These are phyloP conservation scores for Penicillium olsonii DNA, from an alignment of 2,329 filamentous ascomycete species.

Conservation along the genomic window DNA sequence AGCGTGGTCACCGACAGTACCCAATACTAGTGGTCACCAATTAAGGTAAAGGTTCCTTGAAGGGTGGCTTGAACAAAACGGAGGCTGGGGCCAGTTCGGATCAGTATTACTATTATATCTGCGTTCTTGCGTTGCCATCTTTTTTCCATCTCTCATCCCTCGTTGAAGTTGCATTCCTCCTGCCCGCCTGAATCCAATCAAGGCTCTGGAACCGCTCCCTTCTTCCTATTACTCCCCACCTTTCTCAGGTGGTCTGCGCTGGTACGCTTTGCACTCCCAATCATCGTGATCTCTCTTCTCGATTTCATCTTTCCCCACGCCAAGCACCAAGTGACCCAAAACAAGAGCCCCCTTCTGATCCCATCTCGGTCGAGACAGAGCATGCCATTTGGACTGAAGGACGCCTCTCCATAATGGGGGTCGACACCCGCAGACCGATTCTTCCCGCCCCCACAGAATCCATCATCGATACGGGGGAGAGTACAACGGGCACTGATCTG, in stretches of 20 bases:
- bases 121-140: not conserved
- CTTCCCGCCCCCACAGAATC: conserved; percentile 55
- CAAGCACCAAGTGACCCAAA: conserved; percentile 21
- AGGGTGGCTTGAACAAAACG: not conserved
- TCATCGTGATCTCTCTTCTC: conserved; percentile 5
- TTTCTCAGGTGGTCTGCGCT: conserved; percentile 24
- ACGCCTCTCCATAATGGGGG: conserved; percentile 46
- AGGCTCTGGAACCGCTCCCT: conserved; percentile 1
- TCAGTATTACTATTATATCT: not conserved
- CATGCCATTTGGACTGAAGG: conserved; percentile 39
- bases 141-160: conserved; percentile 14
- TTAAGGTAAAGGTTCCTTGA: not conserved
- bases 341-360: conserved; percentile 12
- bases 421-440: conserved; percentile 50
- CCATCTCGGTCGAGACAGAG: conserved; percentile 24
- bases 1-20: not conserved
- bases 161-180: conserved; percentile 8
- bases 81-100: not conserved
- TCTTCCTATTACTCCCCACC: conserved; percentile 10
- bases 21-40: not conserved
- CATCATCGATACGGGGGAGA: conserved; percentile 47
- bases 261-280: conserved; percentile 24
- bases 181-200: conserved; percentile 4
- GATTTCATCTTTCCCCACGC: conserved; percentile 13
- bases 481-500: conserved; percentile 48